A percentile compares a stretch with the other conserved stretches of the same genome.
Evolutionary conservation across 1,284 basidiomycete genomes (phyloP).

Genomic region (Microbotryum silenes-acaulis): DNA sequence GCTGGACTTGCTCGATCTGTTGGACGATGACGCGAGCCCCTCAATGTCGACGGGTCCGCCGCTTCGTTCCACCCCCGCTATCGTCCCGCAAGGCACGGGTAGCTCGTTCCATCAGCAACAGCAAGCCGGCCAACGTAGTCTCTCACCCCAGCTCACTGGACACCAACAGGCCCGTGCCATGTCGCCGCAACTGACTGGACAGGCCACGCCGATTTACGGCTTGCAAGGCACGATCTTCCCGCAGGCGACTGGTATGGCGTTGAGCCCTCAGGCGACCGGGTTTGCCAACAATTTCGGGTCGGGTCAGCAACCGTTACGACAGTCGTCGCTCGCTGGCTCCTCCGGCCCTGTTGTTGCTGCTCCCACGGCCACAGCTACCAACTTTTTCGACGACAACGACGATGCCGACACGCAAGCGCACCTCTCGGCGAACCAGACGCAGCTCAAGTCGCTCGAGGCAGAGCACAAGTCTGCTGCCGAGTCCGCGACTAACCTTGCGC

Average conservation of each 20-base stretch:
- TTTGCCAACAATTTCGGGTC: constrained; percentile 21
- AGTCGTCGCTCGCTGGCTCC: not conserved
- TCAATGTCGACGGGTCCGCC: constrained; percentile 51
- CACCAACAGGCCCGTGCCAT: not conserved
- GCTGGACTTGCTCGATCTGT: constrained; percentile 44
- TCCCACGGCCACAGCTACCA: not conserved
- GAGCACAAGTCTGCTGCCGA: constrained; percentile 70
- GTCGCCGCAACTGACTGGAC: not conserved
- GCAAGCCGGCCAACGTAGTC: constrained; percentile 1
- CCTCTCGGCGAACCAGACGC: not conserved
- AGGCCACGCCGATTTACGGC: not conserved
- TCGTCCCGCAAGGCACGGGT: constrained; percentile 15
- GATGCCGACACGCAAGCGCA: constrained; percentile 19
- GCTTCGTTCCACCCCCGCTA: constrained; percentile 30
- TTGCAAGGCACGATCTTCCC: constrained; percentile 26
- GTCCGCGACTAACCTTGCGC: constrained; percentile 38
- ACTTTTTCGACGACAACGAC: constrained; percentile 33
- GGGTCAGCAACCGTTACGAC: not conserved
- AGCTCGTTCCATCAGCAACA: not conserved
- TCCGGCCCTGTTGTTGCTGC: not conserved
- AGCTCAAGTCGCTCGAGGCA: constrained; percentile 54
- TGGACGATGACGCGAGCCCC: constrained; percentile 57
- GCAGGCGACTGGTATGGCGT: constrained; percentile 13
- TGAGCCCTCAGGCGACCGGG: constrained; percentile 14
- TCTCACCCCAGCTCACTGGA: constrained; percentile 17